Conservation (phyloP, 1,139 yeast species). For the Pichia sp. region DNA sequence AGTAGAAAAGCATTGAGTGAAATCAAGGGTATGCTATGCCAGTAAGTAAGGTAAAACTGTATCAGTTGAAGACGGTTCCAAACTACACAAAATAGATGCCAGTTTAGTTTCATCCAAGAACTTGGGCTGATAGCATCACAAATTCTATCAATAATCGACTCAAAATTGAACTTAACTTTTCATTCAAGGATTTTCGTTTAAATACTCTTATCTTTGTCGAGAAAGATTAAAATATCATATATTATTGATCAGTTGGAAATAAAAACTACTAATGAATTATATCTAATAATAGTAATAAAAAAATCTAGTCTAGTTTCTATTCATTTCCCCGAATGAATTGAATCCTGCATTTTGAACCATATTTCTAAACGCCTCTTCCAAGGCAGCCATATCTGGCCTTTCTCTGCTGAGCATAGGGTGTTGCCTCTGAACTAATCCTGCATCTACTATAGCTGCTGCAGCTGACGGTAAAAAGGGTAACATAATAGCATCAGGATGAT, state of each 20-base stretch:
- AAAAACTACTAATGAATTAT: neutral
- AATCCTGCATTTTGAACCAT: neutral
- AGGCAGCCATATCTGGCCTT: neutral
- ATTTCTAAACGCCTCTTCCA: neutral
- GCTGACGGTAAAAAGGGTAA: constrained; percentile 1
- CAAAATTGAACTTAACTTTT: neutral
- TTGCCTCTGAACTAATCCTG: constrained; percentile 2
- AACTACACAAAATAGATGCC: too few relatives aligned
- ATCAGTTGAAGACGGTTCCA: too few relatives aligned
- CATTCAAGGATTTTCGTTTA: neutral
- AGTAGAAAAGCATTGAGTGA: too few relatives aligned
- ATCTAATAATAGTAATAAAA: neutral
- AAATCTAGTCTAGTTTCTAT: neutral
- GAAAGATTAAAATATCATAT: neutral
- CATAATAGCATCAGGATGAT: constrained; percentile 2
- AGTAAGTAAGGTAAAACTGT: too few relatives aligned
- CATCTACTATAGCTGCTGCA: neutral
- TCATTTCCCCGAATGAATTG: neutral
- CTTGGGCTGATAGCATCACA: too few relatives aligned
- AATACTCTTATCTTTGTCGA: neutral
- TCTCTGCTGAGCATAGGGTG: neutral
- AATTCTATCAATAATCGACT: neutral
- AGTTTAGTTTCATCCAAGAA: too few relatives aligned
- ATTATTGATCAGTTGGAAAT: neutral
- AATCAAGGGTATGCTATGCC: too few relatives aligned